A percentile compares a stretch with the other conserved stretches of the same genome.
Conservation (phyloP, 306 rosid species). For the Sechiopsis laciniata region DNA sequence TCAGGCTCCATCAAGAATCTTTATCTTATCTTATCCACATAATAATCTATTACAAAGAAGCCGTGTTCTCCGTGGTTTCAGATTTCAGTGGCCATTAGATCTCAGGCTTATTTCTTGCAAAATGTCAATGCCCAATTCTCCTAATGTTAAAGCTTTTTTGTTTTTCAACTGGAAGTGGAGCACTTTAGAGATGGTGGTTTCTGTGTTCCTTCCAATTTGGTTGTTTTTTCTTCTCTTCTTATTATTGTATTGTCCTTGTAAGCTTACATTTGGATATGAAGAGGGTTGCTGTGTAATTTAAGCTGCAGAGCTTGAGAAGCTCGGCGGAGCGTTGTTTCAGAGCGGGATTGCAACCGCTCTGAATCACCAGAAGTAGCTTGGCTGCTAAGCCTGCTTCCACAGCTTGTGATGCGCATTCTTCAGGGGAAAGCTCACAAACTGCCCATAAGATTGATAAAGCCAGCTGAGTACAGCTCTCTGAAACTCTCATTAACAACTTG, state of each 20-base stretch:
- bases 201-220: no score
- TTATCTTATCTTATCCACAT: conserved; percentile 7
- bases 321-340: conserved; percentile 63
- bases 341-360: conserved; percentile 67
- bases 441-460: conserved; percentile 65
- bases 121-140: conserved; percentile 8
- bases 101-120: conserved; percentile 3
- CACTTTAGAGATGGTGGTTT: no score
- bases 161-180: conserved; percentile 14
- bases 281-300: conserved; percentile 54
- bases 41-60: no score
- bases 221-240: neutral
- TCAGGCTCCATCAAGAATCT: conserved; percentile 7
- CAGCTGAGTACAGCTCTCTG: conserved; percentile 63
- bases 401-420: conserved; percentile 58
- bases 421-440: conserved; percentile 66
- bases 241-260: conserved; percentile 65
- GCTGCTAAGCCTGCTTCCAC: conserved; percentile 80
- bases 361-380: conserved; percentile 68
- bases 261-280: conserved; percentile 84
- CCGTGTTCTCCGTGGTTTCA: conserved; percentile 3
- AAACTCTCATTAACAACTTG: conserved; percentile 62
- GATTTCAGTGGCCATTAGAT: neutral
- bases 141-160: conserved; percentile 3
- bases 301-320: conserved; percentile 67